phyloP scores from a whole-genome alignment of 2,329 filamentous ascomycete genomes.

The Ophiostoma sp. region DNA sequence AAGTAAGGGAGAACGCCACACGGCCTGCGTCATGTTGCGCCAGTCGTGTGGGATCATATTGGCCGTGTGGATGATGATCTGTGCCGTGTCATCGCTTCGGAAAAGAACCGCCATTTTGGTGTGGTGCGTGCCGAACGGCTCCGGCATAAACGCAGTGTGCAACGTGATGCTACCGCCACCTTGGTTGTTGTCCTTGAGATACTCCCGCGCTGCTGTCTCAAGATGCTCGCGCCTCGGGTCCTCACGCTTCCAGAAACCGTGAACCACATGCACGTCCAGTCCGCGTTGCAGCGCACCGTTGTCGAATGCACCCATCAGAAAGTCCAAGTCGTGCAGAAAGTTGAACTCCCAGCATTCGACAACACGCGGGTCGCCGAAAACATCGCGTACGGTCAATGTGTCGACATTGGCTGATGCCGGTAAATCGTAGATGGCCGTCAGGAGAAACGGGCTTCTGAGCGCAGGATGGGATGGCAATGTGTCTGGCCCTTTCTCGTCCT shows the following conservation, averaged over 20 bases:
- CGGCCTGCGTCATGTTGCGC: slow-evolving; percentile 82
- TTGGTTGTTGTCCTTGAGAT: slow-evolving; percentile 38
- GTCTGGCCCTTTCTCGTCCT: neutral
- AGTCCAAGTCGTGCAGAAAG: slow-evolving; percentile 61
- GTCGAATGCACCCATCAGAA: slow-evolving; percentile 57
- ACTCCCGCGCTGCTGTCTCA: slow-evolving; percentile 61
- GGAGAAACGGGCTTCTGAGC: slow-evolving; percentile 57
- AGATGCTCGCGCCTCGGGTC: slow-evolving; percentile 58
- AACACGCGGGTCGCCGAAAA: slow-evolving; percentile 74
- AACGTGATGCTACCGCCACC: slow-evolving; percentile 61
- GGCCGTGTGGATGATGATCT: slow-evolving; percentile 83
- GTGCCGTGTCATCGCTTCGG: slow-evolving; percentile 71
- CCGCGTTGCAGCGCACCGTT: slow-evolving; percentile 47
- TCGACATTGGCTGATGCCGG: slow-evolving; percentile 61
- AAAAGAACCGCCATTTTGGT: slow-evolving; percentile 86
- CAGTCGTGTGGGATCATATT: slow-evolving; percentile 90
- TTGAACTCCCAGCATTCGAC: slow-evolving; percentile 72
- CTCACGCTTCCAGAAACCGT: slow-evolving; percentile 68
- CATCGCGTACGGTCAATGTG: slow-evolving; percentile 63
- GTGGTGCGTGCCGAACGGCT: slow-evolving; percentile 83
- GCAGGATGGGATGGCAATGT: neutral
- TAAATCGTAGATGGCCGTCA: slow-evolving; percentile 69
- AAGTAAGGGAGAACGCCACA: slow-evolving; percentile 75
- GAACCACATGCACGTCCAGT: slow-evolving; percentile 57
- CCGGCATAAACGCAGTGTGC: slow-evolving; percentile 75